phyloP scores from a whole-genome alignment of 345 rosid genomes.

The Microcos paniculata region DNA sequence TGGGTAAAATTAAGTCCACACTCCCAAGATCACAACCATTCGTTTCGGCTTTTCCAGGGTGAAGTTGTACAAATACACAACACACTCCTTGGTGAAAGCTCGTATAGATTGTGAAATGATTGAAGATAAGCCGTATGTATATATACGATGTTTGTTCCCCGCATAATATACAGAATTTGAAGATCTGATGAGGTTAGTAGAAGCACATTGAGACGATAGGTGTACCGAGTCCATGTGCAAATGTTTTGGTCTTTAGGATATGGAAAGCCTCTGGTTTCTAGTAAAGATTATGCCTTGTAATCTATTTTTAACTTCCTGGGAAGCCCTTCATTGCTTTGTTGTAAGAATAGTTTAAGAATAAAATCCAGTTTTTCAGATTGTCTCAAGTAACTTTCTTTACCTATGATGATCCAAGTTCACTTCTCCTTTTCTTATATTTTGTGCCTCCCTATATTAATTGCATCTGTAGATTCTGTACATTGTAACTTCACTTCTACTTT shows the following conservation, averaged over 20 bases:
- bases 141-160: slow-evolving; percentile 14
- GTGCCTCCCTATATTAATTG: too few species aligned
- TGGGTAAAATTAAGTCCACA: slow-evolving; percentile 22
- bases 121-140: slow-evolving; percentile 33
- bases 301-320: slow-evolving; percentile 16
- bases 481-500: too few species aligned
- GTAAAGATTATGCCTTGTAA: slow-evolving; percentile 10
- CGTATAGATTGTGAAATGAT: slow-evolving; percentile 33
- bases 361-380: slow-evolving; percentile 1
- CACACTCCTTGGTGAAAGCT: slow-evolving; percentile 42
- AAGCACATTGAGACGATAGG: slow-evolving; percentile 58
- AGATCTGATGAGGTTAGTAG: slow-evolving; percentile 17
- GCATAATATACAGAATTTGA: slow-evolving; percentile 20
- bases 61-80: slow-evolving; percentile 82
- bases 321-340: slow-evolving; percentile 33
- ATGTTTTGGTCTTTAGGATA: slow-evolving; percentile 22
- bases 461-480: too few species aligned
- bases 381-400: not conserved
- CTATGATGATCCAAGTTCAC: not conserved
- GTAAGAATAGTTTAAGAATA: slow-evolving; percentile 29
- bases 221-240: slow-evolving; percentile 60
- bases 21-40: slow-evolving; percentile 30
- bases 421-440: not conserved
- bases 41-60: slow-evolving; percentile 40
- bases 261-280: slow-evolving; percentile 53